Percentiles rank a stretch among this genome's conserved stretches.
Evolutionary conservation across 2,329 filamentous ascomycete genomes (phyloP).

Genomic region (Dactylellina drechsleri): DNA sequence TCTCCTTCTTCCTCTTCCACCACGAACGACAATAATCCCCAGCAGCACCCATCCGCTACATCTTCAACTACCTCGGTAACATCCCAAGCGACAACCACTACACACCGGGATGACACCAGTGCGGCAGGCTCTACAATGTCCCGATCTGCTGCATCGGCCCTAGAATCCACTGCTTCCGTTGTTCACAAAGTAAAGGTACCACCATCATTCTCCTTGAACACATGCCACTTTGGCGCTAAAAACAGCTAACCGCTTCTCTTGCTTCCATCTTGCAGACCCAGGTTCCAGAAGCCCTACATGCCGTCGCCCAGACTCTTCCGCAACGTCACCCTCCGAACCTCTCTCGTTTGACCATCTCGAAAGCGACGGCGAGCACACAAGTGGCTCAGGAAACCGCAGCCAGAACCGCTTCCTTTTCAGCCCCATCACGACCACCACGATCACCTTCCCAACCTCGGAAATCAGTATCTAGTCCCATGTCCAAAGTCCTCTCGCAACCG

Average conservation of each 20-base stretch:
- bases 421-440: slow-evolving; percentile 8
- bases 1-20: slow-evolving; percentile 26
- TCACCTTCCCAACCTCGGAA: slow-evolving; percentile 14
- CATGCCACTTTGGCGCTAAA: neutral
- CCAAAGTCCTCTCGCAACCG: slow-evolving; percentile 40
- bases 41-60: slow-evolving; percentile 43
- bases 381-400: slow-evolving; percentile 37
- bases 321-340: slow-evolving; percentile 49
- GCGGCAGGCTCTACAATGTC: slow-evolving; percentile 47
- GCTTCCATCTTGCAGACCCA: slow-evolving; percentile 28
- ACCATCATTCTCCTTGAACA: neutral
- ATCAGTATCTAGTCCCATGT: slow-evolving; percentile 40
- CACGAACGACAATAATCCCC: neutral
- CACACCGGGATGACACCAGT: slow-evolving; percentile 47
- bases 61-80: slow-evolving; percentile 46
- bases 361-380: slow-evolving; percentile 48
- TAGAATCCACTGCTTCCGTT: slow-evolving; percentile 52
- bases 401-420: slow-evolving; percentile 32
- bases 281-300: slow-evolving; percentile 39
- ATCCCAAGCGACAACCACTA: slow-evolving; percentile 50
- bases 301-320: slow-evolving; percentile 43
- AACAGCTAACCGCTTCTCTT: slow-evolving; percentile 2
- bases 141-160: slow-evolving; percentile 40
- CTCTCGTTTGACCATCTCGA: slow-evolving; percentile 34
- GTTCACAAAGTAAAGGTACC: slow-evolving; percentile 54